phyloP scores from a whole-genome alignment of 306 rosid genomes.

The Ochetophila trinervis region DNA sequence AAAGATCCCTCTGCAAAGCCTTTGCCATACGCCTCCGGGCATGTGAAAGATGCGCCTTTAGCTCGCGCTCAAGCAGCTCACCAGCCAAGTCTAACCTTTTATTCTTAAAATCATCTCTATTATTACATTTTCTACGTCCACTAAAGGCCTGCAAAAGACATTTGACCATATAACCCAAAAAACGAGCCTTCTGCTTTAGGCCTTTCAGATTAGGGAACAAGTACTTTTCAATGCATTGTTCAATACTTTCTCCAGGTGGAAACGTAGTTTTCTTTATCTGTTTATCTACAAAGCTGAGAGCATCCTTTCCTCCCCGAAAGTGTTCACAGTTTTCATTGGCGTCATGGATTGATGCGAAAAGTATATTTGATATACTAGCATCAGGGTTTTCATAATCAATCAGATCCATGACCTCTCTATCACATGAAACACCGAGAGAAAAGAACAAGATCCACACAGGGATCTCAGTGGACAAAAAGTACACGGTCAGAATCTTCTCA shows the following conservation, averaged over 20 bases:
- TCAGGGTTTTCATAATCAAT: slow-evolving; percentile 58
- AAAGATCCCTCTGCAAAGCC: slow-evolving; percentile 89
- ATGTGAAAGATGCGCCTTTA: slow-evolving; percentile 76
- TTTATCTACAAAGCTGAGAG: slow-evolving; percentile 41
- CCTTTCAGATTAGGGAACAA: slow-evolving; percentile 63
- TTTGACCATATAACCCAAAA: slow-evolving; percentile 91
- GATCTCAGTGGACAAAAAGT: slow-evolving; percentile 70
- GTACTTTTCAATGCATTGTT: slow-evolving; percentile 58
- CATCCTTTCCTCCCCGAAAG: slow-evolving; percentile 49
- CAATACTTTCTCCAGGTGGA: slow-evolving; percentile 72
- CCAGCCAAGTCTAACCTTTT: slow-evolving; percentile 89
- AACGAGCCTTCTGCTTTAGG: slow-evolving; percentile 62
- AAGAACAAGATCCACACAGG: slow-evolving; percentile 88
- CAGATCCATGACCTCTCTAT: slow-evolving; percentile 69
- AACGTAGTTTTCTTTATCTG: slow-evolving; percentile 47
- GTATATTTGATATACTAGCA: slow-evolving; percentile 51
- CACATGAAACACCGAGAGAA: slow-evolving; percentile 75
- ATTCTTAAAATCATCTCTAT: slow-evolving; percentile 85
- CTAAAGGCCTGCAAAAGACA: slow-evolving; percentile 69
- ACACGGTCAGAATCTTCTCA: slow-evolving; percentile 65
- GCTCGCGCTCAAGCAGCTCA: slow-evolving; percentile 85
- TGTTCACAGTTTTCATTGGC: slow-evolving; percentile 52
- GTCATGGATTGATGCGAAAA: slow-evolving; percentile 68
- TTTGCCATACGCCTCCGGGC: slow-evolving; percentile 74
- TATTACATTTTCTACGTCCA: slow-evolving; percentile 72